A percentile compares a stretch with the other conserved stretches of the same genome.
These are phyloP conservation scores for Abrus pulchellus DNA, from an alignment of 306 rosid genomes.

Conservation along the genomic window DNA sequence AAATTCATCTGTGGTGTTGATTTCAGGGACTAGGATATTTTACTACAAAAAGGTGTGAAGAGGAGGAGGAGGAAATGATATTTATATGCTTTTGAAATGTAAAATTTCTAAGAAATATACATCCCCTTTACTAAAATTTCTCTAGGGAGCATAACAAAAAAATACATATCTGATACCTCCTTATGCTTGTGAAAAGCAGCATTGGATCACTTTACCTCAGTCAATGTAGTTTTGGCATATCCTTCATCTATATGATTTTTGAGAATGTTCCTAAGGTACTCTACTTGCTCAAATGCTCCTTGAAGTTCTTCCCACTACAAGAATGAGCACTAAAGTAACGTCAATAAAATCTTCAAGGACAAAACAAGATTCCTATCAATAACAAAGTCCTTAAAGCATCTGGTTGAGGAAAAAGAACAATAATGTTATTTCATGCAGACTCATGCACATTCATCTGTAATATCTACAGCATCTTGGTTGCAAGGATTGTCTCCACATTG, in stretches of 20 bases:
- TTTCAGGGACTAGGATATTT: not conserved
- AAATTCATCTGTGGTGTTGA: not conserved
- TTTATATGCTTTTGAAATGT: constrained; percentile 33
- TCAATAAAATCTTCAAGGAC: not conserved
- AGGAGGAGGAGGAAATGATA: not conserved
- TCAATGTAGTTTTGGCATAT: constrained; percentile 30
- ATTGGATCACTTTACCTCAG: constrained; percentile 41
- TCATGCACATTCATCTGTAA: constrained; percentile 10
- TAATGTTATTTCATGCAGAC: not conserved
- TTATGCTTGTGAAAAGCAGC: constrained; percentile 20
- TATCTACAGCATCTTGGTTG: constrained; percentile 7
- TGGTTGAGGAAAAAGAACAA: constrained; percentile 19
- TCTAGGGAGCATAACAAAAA: constrained; percentile 34
- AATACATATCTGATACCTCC: constrained; percentile 23
- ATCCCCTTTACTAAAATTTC: constrained; percentile 12
- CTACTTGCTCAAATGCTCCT: constrained; percentile 72
- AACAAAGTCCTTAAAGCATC: constrained; percentile 20
- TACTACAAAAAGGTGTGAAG: not conserved
- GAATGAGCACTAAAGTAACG: constrained; percentile 18
- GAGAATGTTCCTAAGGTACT: constrained; percentile 75
- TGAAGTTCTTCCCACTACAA: constrained; percentile 90
- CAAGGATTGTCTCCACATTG: constrained; percentile 17
- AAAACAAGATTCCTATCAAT: constrained; percentile 26
- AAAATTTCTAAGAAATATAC: constrained; percentile 43
- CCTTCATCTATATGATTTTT: constrained; percentile 55